These are phyloP conservation scores for Psilocybe subaeruginosa DNA, from an alignment of 768 basidiomycete species.

Conservation along the genomic window DNA sequence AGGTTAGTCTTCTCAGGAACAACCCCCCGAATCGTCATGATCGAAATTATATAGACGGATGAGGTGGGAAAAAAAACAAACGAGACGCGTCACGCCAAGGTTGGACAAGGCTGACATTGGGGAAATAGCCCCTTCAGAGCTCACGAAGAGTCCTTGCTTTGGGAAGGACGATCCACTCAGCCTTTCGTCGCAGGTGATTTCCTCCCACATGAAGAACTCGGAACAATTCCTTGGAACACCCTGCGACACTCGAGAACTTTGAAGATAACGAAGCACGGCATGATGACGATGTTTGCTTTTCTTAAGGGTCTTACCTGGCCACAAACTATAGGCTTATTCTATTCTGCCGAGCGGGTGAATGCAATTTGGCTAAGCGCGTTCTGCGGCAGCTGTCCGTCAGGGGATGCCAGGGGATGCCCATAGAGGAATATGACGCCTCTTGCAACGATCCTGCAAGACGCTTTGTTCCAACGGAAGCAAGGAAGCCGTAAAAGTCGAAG, in stretches of 20 bases:
- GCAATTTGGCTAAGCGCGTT: background rate
- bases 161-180: background rate
- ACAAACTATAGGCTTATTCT: constrained; percentile 11
- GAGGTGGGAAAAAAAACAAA: constrained; percentile 10
- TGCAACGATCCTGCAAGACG: constrained; percentile 9
- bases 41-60: constrained; percentile 15
- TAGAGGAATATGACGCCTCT: background rate
- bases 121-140: constrained; percentile 23
- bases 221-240: background rate
- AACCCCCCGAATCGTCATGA: constrained; percentile 21
- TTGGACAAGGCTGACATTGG: constrained; percentile 10
- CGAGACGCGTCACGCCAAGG: constrained; percentile 15
- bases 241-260: background rate
- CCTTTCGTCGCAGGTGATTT: background rate
- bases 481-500: background rate
- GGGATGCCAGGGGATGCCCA: background rate
- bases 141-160: background rate
- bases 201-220: background rate
- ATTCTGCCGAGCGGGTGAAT: constrained; percentile 13
- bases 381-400: background rate
- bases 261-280: background rate
- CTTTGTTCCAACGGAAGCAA: constrained; percentile 17
- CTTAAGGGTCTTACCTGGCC: background rate
- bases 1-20: constrained; percentile 29
- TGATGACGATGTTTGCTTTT: background rate